These are phyloP conservation scores for Dentipellis fragilis DNA, from an alignment of 768 basidiomycete genomes.

Conservation along the genomic window DNA sequence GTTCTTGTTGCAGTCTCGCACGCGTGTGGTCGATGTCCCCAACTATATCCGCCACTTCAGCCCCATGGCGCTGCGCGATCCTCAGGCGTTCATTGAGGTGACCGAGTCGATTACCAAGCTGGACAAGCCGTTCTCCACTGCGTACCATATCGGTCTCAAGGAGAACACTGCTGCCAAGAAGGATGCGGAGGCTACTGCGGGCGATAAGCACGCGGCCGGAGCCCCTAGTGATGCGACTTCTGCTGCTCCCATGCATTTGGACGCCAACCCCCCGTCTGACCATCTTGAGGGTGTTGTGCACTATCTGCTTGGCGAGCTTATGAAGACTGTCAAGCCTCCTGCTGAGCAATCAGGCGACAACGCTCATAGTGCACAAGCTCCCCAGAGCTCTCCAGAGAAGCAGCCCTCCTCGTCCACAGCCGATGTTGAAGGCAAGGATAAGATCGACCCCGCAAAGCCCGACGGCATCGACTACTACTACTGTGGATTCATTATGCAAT, in stretches of 20 bases:
- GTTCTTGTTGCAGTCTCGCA: constrained; percentile 67
- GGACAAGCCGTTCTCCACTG: constrained; percentile 41
- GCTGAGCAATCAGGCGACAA: background rate
- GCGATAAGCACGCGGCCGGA: background rate
- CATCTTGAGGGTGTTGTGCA: constrained; percentile 54
- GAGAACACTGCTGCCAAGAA: background rate
- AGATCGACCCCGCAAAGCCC: background rate
- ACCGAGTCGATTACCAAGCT: constrained; percentile 66
- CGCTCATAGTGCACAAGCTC: background rate
- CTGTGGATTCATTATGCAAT: constrained; percentile 82
- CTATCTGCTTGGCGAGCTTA: constrained; percentile 63
- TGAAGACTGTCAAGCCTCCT: constrained; percentile 38
- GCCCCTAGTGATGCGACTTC: background rate
- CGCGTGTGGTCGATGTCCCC: constrained; percentile 55
- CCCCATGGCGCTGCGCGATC: constrained; percentile 74
- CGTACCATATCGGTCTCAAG: constrained; percentile 21
- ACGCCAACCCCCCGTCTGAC: constrained; percentile 26
- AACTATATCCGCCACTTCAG: constrained; percentile 70
- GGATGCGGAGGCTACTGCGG: background rate
- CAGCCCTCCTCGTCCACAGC: background rate
- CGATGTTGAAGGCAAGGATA: constrained; percentile 5
- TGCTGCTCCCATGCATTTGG: constrained; percentile 8
- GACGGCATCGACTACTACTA: constrained; percentile 32
- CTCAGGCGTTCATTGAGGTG: constrained; percentile 63
- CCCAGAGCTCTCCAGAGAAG: background rate